Evolutionary conservation across 805 yeast genomes (phyloP), one percentile per base, ranked within the genome.

Genomic region (Candida boidinii): DNA sequence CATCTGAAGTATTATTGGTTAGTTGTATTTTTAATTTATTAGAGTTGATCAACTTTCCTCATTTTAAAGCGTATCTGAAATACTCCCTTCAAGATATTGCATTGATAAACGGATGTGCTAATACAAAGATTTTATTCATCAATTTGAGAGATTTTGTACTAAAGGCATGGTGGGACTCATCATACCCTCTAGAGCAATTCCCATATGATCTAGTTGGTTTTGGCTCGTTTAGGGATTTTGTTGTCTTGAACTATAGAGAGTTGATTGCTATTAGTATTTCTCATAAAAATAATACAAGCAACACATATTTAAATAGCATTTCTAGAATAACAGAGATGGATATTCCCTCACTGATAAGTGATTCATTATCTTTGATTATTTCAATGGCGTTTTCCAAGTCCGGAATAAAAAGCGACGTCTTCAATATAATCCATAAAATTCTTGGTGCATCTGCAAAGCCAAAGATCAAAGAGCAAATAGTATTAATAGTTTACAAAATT

Each of bases 121-220:
- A 34, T 12, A 26, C 51, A 0, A 39, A 28, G 12, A 31, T 29
- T 2, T 35, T 69, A 4, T 65, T 66, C 39, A 46, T 47, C 30
- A 34, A 41, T 10, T 44, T 56, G 18, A 56, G 49, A 29, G 41
- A 57, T 23, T 60, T 60, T 11, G 45, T 71, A 3, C 47, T 73
- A 29, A 64, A 56, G 34, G 53, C 53, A 15, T 73, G 77, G 76
- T 53, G 55, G 47, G 47, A 50, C n/a, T 55, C 53, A 33, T 49
- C 53, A 4, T 29, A 42, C 10, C 41, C 46, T 3, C 38, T 69
- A 11, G 34, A 37, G 0, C 41, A 43, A 2, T 70, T 72, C 38
- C 79, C 78, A 0, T 60, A 28, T 34, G 38, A 36, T 1, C 34
- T 67, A 1, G 62, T 73, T 42, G 70, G 57, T 0, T 70, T 57